These are phyloP conservation scores for Lepidium campestre DNA, from an alignment of 441 rosid species.

Conservation along the genomic window DNA sequence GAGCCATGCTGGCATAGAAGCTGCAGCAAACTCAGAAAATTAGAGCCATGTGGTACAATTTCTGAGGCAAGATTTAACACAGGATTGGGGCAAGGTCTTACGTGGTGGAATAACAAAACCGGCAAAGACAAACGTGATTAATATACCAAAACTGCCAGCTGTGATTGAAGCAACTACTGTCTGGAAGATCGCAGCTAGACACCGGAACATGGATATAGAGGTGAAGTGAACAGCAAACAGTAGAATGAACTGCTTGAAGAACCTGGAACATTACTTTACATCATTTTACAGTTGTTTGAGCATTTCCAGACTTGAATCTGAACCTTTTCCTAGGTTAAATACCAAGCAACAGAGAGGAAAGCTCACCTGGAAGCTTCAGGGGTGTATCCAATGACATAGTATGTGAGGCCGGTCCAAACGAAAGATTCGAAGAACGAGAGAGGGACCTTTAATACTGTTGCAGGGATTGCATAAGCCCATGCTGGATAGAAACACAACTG, in stretches of 20 bases:
- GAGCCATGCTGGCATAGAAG: conserved; percentile 52
- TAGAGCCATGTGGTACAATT: background rate
- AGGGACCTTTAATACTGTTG: conserved; percentile 83
- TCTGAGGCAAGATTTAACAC: background rate
- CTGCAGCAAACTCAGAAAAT: conserved; percentile 26
- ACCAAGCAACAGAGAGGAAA: background rate
- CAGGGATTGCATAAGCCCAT: conserved; percentile 86
- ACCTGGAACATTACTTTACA: conserved; percentile 30
- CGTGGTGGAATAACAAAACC: conserved; percentile 45
- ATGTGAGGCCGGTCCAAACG: conserved; percentile 65
- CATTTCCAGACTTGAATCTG: background rate
- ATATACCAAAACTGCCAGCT: conserved; percentile 39
- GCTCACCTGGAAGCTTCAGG: conserved; percentile 45
- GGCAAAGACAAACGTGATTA: conserved; percentile 33
- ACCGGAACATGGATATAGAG: conserved; percentile 51
- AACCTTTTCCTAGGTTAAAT: background rate
- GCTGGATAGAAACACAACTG: conserved; percentile 79
- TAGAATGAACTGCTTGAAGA: conserved; percentile 44
- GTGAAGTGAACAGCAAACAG: conserved; percentile 40
- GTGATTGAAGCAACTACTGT: conserved; percentile 35
- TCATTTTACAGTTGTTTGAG: background rate
- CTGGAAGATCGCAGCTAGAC: conserved; percentile 43
- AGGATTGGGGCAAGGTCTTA: conserved; percentile 13
- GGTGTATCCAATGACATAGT: conserved; percentile 59
- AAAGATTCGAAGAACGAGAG: conserved; percentile 53